Evolutionary conservation across 2,329 filamentous ascomycete genomes (phyloP).

Genomic region (Fusarium sp.): DNA sequence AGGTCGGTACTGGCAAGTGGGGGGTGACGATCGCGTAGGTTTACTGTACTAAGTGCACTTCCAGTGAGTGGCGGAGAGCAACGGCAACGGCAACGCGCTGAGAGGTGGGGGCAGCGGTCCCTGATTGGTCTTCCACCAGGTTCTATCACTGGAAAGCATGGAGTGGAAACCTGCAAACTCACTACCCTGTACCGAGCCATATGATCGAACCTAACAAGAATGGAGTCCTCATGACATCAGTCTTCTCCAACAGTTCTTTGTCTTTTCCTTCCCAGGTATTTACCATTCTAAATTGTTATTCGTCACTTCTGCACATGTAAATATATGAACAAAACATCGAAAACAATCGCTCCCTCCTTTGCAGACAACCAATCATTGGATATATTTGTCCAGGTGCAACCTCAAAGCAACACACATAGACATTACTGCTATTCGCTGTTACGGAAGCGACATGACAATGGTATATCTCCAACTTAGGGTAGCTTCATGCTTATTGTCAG

Average conservation of each 20-base stretch:
- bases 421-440: neutral
- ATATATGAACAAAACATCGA: neutral
- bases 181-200: neutral
- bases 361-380: neutral
- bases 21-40: conserved; percentile 28
- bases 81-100: no score
- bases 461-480: conserved; percentile 1
- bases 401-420: neutral
- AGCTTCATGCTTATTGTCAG: neutral
- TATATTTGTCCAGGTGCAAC: neutral
- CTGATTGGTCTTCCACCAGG: conserved; percentile 41
- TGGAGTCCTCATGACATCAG: conserved; percentile 32
- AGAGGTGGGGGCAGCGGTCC: conserved; percentile 43
- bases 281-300: neutral
- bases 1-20: conserved; percentile 18
- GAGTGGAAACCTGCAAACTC: conserved; percentile 3
- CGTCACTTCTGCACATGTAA: neutral
- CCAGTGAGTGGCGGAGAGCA: neutral
- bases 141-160: conserved; percentile 16
- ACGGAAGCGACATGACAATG: conserved; percentile 11
- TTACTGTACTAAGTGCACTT: conserved; percentile 10
- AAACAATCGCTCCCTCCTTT: neutral
- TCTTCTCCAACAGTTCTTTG: neutral
- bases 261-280: neutral
- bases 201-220: neutral